Base-by-base conservation (phyloP, 108 stramenopile species). In the Bacterosira constricta region DNA sequence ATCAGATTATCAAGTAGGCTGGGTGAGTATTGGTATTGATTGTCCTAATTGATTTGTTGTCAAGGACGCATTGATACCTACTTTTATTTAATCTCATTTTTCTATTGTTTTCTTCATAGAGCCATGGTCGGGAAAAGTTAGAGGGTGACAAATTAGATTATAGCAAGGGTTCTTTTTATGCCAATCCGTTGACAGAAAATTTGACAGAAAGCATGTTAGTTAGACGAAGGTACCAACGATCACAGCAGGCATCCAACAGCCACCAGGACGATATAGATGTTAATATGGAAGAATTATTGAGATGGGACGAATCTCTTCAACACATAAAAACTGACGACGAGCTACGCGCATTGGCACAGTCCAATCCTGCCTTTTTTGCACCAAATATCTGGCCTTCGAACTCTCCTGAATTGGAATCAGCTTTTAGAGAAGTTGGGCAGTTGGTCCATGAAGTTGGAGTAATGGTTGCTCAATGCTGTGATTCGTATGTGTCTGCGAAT, bases 81-180 rank as follows among this genome's bases (percentile, higher is more conserved):
- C n/a, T n/a, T n/a, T n/a, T n/a, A n/a, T n/a, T n/a, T n/a, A 38
- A 21, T 18, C 36, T 4, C 36, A 15, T n/a, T 20, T 10, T 6
- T 15, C 1, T 42, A n/a, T n/a, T n/a, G n/a, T 37, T 26, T 6
- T 41, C 21, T 41, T 26, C 18, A 1, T 89, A 87, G 93, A 86
- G 84, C 41, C 96, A 97, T 69, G 98, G 98, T 7, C 90, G 91
- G 47, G 98, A 99, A 78, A 90, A 83, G 35, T 83, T 99, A 21
- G 82, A 89, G 58, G 84, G 80, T 8, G 77, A 80, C 35, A 85
- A 80, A 42, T 85, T 84, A 12, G 98, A 99, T 60, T 81, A 77
- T 7, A 57, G 79, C 41, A 99, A 99, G 74, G 97, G 98, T 12
- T 88, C 85, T 42, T 99, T 90, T 76, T 99, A 99, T 73, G 85